These are phyloP conservation scores for Alternaria atra DNA, from an alignment of 2,329 filamentous ascomycete genomes.

Conservation along the genomic window DNA sequence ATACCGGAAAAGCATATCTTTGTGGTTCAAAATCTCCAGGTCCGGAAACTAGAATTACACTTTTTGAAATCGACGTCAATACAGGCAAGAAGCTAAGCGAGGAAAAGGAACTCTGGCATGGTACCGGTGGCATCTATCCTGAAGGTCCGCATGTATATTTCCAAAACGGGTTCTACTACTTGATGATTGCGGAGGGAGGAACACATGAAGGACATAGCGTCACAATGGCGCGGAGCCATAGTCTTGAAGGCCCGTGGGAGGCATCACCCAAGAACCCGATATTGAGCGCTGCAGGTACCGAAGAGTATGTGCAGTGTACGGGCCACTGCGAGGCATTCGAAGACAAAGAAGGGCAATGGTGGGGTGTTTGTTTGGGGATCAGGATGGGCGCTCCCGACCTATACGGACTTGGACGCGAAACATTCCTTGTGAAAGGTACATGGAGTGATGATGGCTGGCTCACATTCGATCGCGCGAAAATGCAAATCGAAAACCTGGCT, in stretches of 20 bases:
- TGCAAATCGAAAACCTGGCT: background rate
- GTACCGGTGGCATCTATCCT: constrained; percentile 39
- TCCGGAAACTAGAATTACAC: constrained; percentile 26
- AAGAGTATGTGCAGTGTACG: constrained; percentile 26
- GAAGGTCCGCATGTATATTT: constrained; percentile 50
- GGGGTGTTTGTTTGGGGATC: constrained; percentile 24
- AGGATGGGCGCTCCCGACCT: constrained; percentile 1
- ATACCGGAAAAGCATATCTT: constrained; percentile 22
- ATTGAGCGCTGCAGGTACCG: constrained; percentile 15
- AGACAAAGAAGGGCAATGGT: constrained; percentile 19
- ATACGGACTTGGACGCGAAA: constrained; percentile 24
- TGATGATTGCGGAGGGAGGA: constrained; percentile 46
- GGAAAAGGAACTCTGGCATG: constrained; percentile 40
- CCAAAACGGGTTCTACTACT: constrained; percentile 45
- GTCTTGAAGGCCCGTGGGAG: constrained; percentile 23
- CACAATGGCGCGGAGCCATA: constrained; percentile 23
- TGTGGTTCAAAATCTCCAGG: constrained; percentile 31
- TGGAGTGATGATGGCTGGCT: constrained; percentile 24
- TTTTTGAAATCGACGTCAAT: constrained; percentile 38
- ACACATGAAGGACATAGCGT: constrained; percentile 21
- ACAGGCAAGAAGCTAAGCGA: constrained; percentile 32
- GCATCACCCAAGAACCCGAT: constrained; percentile 19
- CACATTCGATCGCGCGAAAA: constrained; percentile 16
- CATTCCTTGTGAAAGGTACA: constrained; percentile 15
- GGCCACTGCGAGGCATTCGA: constrained; percentile 27